phyloP scores from a whole-genome alignment of 1,284 basidiomycete genomes.

The Austroboletus novae-zelandiae region DNA sequence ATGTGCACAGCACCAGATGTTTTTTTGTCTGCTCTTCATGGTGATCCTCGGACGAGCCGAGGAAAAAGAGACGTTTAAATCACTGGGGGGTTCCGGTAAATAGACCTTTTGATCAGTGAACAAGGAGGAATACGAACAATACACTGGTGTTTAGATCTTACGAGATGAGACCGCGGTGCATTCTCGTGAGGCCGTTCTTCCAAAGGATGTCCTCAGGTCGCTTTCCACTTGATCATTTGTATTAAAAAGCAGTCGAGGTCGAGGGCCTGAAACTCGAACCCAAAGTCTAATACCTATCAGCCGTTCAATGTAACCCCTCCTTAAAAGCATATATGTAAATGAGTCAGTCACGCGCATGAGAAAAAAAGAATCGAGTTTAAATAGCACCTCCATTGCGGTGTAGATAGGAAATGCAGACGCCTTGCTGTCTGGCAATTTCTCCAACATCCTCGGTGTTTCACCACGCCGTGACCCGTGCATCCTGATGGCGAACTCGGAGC shows the following conservation, averaged over 20 bases:
- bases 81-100: neutral
- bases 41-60: neutral
- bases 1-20: neutral
- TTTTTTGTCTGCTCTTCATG: neutral
- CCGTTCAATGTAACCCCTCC: neutral
- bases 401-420: neutral
- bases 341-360: neutral
- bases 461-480: neutral
- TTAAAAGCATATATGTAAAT: neutral
- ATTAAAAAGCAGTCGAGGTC: too few species aligned
- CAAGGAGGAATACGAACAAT: neutral
- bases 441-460: slow-evolving; percentile 1
- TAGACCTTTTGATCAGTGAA: neutral
- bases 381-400: neutral
- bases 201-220: neutral
- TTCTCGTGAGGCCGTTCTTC: neutral
- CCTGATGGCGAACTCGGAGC: neutral
- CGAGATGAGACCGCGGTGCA: neutral
- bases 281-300: slow-evolving; percentile 32
- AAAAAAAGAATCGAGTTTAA: neutral
- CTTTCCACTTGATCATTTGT: too few species aligned
- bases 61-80: neutral
- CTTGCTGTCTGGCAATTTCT: neutral
- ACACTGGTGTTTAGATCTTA: neutral
- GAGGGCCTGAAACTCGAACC: slow-evolving; percentile 44